These are phyloP conservation scores for Rhodomyrtus tomentosa DNA, from an alignment of 345 rosid genomes.

Conservation along the genomic window DNA sequence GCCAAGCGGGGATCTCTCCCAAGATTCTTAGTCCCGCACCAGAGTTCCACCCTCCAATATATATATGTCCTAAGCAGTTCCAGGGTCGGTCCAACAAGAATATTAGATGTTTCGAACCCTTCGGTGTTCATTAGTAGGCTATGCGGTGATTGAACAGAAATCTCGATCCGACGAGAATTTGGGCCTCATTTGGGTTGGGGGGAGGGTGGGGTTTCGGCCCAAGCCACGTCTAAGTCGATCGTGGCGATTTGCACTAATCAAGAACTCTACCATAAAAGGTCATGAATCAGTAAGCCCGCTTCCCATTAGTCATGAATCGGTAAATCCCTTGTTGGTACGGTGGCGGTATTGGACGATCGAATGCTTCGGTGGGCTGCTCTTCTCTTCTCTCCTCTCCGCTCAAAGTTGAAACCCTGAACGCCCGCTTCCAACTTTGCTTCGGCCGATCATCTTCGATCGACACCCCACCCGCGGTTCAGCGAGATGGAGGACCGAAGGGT, in stretches of 20 bases:
- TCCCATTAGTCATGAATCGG: not conserved
- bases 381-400: not conserved
- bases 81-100: not conserved
- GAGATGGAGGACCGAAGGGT: not conserved
- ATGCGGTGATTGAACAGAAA: not conserved
- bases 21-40: not conserved
- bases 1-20: not conserved
- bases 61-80: not conserved
- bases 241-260: not conserved
- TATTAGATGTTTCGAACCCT: not conserved
- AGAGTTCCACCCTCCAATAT: not conserved
- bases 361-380: rapidly evolving
- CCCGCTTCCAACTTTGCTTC: not conserved
- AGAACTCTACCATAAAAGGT: not conserved
- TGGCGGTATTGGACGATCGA: not conserved
- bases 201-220: not conserved
- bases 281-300: not conserved
- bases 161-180: not conserved
- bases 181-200: not conserved
- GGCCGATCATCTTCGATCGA: not conserved
- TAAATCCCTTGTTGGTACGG: not conserved
- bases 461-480: too few relatives aligned
- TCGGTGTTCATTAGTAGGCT: not conserved
- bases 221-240: not conserved
- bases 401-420: not conserved